phyloP scores from a whole-genome alignment of 1,284 basidiomycete genomes.

The Malassezia obtusa region DNA sequence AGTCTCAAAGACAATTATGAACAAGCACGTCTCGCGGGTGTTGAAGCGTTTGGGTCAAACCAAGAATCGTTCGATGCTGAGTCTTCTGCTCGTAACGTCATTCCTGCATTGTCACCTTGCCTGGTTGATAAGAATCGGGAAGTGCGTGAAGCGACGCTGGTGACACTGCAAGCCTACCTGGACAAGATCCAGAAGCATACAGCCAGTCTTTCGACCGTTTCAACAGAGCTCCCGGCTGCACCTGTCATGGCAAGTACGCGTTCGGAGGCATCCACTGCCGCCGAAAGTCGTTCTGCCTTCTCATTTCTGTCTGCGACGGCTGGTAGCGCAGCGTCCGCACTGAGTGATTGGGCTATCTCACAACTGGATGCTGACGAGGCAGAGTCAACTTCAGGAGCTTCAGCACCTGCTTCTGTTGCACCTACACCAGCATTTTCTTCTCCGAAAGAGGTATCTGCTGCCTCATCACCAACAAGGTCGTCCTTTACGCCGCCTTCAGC shows the following conservation, averaged over 20 bases:
- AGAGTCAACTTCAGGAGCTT: not conserved
- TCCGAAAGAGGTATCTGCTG: too few relatives aligned
- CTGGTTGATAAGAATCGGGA: conserved; percentile 40
- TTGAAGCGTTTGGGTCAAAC: conserved; percentile 94
- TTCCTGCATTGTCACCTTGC: conserved; percentile 37
- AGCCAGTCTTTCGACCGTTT: not conserved
- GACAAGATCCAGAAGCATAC: conserved; percentile 17
- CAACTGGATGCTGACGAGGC: conserved; percentile 14
- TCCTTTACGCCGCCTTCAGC: too few relatives aligned
- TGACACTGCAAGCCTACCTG: conserved; percentile 34
- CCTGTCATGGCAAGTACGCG: not conserved
- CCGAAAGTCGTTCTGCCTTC: not conserved
- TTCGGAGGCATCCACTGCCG: not conserved
- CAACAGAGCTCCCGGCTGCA: not conserved
- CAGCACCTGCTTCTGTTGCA: not conserved
- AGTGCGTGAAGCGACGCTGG: conserved; percentile 38
- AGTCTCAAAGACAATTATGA: conserved; percentile 85
- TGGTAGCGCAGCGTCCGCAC: conserved; percentile 33
- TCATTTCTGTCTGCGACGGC: conserved; percentile 25
- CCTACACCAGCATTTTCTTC: too few relatives aligned
- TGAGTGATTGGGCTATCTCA: conserved; percentile 39
- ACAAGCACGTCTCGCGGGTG: conserved; percentile 81
- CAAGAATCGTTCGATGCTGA: conserved; percentile 66
- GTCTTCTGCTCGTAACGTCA: conserved; percentile 28
- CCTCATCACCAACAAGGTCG: too few relatives aligned